Evolutionary conservation across 768 basidiomycete genomes (phyloP).

Genomic region (Exsudoporus frostii): DNA sequence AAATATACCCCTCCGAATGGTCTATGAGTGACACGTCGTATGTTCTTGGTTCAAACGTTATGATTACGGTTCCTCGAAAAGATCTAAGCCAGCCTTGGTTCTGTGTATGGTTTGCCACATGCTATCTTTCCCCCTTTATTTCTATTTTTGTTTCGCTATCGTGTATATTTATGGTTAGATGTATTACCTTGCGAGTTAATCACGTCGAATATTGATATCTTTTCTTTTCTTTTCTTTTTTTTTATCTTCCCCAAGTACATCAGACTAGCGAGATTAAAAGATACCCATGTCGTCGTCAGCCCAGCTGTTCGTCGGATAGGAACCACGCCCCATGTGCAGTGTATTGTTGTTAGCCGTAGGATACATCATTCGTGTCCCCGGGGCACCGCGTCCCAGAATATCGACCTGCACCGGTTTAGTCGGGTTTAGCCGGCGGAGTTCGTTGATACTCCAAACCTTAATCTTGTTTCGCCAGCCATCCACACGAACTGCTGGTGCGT

Average conservation of each 20-base stretch:
- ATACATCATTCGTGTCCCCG: neutral
- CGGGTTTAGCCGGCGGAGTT: constrained; percentile 24
- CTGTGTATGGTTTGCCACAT: constrained; percentile 10
- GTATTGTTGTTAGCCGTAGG: neutral
- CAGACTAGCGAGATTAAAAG: neutral
- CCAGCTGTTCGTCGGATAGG: neutral
- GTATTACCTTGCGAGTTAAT: constrained; percentile 14
- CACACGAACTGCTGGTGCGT: constrained; percentile 4
- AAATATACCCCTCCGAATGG: neutral
- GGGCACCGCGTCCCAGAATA: too few species aligned
- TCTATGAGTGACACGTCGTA: neutral
- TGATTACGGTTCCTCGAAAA: neutral
- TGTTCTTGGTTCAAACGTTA: neutral
- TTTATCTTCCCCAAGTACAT: neutral
- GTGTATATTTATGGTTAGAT: constrained; percentile 20
- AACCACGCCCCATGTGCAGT: neutral
- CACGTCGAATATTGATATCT: constrained; percentile 1
- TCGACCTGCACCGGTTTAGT: neutral
- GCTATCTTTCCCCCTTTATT: constrained; percentile 10
- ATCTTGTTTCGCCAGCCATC: constrained; percentile 15
- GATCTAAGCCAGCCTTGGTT: constrained; percentile 9
- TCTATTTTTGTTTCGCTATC: constrained; percentile 7
- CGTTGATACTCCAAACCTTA: constrained; percentile 14
- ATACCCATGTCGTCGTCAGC: constrained; percentile 4
- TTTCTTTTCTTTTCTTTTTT: neutral